These are phyloP conservation scores for Arthrinium puccinioides DNA, from an alignment of 2,329 filamentous ascomycete genomes.

Conservation along the genomic window DNA sequence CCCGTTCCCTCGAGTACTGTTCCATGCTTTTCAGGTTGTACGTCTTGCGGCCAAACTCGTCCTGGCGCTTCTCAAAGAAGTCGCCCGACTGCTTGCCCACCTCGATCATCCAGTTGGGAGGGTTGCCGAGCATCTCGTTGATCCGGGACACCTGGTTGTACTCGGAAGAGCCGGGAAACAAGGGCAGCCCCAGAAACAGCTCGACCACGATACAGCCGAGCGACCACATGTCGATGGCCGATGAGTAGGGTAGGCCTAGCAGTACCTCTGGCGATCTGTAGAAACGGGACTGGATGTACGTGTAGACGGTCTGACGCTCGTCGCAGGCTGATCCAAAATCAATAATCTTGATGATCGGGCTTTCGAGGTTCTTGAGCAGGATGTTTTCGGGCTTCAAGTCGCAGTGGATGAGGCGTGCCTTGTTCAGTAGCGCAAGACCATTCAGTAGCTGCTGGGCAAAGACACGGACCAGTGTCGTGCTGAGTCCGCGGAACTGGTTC, in stretches of 20 bases:
- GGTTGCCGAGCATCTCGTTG: conserved; percentile 94
- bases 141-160: conserved; percentile 98
- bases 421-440: conserved; percentile 85
- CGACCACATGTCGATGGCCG: conserved; percentile 99
- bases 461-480: conserved; percentile 92
- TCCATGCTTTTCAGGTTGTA: conserved; percentile 97
- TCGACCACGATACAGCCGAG: conserved; percentile 97
- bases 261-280: conserved; percentile 95
- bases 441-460: conserved; percentile 96
- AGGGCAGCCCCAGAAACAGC: conserved; percentile 84
- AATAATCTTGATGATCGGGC: conserved; percentile 99
- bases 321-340: conserved; percentile 98
- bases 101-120: conserved; percentile 98
- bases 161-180: conserved; percentile 94
- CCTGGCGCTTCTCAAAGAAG: conserved; percentile 88
- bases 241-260: conserved; percentile 92
- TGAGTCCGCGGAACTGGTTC: conserved; percentile 95
- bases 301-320: conserved; percentile 96
- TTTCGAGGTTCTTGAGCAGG: conserved; percentile 93
- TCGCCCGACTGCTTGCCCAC: conserved; percentile 97
- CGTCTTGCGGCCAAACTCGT: conserved; percentile 86
- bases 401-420: conserved; percentile 94
- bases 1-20: conserved; percentile 91
- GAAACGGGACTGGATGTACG: conserved; percentile 97
- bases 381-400: conserved; percentile 99